A percentile compares a stretch with the other conserved stretches of the same genome.
phyloP scores from a whole-genome alignment of 176 grass and related monocot genomes.

The Lolium perenne region DNA sequence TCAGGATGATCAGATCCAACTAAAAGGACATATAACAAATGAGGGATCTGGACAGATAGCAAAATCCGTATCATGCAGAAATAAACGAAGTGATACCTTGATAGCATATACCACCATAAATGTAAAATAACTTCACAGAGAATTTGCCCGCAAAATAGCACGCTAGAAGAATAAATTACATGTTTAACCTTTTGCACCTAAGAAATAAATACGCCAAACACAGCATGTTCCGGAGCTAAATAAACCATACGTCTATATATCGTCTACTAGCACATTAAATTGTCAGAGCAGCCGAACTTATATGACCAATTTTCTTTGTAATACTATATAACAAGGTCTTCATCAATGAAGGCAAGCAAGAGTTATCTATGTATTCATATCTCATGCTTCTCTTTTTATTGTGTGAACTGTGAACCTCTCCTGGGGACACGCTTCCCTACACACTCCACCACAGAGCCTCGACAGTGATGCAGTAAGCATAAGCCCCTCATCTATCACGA shows the following conservation, averaged over 20 bases:
- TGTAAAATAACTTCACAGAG: background rate
- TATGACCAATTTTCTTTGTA: background rate
- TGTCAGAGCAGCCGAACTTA: background rate
- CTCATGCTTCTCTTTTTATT: background rate
- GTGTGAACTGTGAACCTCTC: background rate
- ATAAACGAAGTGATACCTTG: background rate
- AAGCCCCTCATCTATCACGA: background rate
- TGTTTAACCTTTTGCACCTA: background rate
- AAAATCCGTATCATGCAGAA: conserved; percentile 2
- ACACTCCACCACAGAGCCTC: background rate
- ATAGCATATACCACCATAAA: background rate
- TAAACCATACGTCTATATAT: background rate
- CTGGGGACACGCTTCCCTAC: background rate
- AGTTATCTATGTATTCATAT: background rate
- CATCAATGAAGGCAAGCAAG: background rate
- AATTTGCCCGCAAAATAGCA: background rate
- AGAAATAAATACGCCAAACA: background rate
- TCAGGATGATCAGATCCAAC: background rate
- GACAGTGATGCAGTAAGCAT: background rate
- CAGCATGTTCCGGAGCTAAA: background rate
- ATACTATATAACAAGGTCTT: background rate
- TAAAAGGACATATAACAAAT: conserved; percentile 1
- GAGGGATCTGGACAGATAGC: background rate
- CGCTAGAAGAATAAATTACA: background rate
- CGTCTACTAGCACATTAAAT: background rate